Evolutionary conservation across 2,329 filamentous ascomycete genomes (phyloP).

Genomic region (Lojkania enalia): DNA sequence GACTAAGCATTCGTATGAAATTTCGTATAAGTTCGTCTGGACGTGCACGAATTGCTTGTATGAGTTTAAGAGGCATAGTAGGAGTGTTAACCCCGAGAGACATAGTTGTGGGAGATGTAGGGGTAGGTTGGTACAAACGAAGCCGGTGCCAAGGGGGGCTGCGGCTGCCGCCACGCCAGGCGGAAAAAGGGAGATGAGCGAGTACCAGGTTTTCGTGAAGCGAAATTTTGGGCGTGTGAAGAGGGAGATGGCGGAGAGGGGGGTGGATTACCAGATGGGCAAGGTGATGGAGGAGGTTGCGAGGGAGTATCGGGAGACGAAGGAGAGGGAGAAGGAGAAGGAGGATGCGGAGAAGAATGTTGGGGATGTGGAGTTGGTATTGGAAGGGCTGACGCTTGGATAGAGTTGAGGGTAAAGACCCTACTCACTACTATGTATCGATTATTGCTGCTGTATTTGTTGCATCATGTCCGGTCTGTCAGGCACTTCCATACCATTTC

Average conservation of each 20-base stretch:
- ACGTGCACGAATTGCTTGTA: constrained; percentile 68
- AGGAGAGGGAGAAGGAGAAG: constrained; percentile 29
- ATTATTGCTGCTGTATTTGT: too few species aligned
- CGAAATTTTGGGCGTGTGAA: constrained; percentile 63
- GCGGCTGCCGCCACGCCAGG: constrained; percentile 21
- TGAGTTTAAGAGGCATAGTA: constrained; percentile 82
- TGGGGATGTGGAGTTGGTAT: constrained; percentile 19
- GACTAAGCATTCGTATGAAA: constrained; percentile 86
- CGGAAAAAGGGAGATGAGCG: constrained; percentile 41
- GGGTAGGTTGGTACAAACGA: constrained; percentile 69
- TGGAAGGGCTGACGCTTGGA: constrained; percentile 28
- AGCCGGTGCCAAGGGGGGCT: constrained; percentile 67
- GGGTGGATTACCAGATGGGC: constrained; percentile 54
- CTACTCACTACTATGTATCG: too few species aligned
- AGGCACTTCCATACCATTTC: too few species aligned
- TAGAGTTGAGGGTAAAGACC: constrained; percentile 11
- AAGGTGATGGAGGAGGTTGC: constrained; percentile 71
- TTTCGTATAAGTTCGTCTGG: constrained; percentile 93
- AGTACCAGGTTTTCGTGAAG: constrained; percentile 66
- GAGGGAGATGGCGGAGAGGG: constrained; percentile 52
- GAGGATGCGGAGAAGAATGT: constrained; percentile 10
- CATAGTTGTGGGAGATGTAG: constrained; percentile 81
- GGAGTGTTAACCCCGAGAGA: constrained; percentile 73
- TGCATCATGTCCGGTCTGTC: too few species aligned
- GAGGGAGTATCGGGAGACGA: constrained; percentile 61